A percentile compares a stretch with the other conserved stretches of the same genome.
phyloP scores from a whole-genome alignment of 306 rosid species.

The Leucaena leucocephala region DNA sequence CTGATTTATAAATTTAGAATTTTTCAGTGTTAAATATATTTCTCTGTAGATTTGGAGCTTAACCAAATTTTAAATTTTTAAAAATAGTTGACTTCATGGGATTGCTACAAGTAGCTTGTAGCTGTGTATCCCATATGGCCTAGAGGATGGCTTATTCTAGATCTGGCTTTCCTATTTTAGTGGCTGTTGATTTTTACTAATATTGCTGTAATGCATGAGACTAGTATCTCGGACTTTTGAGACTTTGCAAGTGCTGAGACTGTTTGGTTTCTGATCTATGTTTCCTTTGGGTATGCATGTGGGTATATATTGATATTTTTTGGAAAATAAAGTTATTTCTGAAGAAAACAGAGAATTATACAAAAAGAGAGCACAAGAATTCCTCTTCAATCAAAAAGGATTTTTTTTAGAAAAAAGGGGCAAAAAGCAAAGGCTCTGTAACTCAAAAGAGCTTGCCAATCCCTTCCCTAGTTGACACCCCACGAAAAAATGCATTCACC shows the following conservation, averaged over 20 bases:
- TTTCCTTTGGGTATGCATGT: background rate
- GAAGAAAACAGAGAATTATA: background rate
- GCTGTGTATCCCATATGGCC: slow-evolving; percentile 5
- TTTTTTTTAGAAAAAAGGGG: too few species aligned
- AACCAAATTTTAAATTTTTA: background rate
- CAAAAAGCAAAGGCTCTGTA: background rate
- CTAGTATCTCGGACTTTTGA: background rate
- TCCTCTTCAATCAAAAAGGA: too few species aligned
- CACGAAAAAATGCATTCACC: background rate
- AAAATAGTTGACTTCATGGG: background rate
- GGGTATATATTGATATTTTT: background rate
- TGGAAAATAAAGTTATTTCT: background rate
- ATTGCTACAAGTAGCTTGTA: background rate
- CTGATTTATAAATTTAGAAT: background rate
- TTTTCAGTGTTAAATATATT: background rate
- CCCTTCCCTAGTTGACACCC: too few species aligned
- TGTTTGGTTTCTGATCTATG: slow-evolving; percentile 17
- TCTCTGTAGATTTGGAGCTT: background rate
- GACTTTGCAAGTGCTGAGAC: background rate
- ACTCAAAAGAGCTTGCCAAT: background rate
- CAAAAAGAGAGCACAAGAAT: background rate
- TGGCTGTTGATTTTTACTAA: background rate
- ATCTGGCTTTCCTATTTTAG: background rate
- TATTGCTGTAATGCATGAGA: background rate
- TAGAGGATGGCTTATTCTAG: background rate